Evolutionary conservation across 441 rosid species (phyloP), one percentile per base, ranked within the genome.

Genomic region (Euphorbia celastroides): DNA sequence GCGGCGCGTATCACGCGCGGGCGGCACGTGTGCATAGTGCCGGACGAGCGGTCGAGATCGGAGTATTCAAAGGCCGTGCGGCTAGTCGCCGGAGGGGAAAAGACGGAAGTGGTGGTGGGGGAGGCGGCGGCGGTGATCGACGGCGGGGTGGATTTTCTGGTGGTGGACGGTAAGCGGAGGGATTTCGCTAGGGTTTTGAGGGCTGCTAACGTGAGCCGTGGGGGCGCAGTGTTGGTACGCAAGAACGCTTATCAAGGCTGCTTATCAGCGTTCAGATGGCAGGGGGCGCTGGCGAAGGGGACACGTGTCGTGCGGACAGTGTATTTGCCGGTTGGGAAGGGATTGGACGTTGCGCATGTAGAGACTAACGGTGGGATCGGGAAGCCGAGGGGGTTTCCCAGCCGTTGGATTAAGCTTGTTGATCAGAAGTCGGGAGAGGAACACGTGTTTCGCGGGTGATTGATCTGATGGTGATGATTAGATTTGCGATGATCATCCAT

Each of bases 221-320:
- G 82, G 38, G 98, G 98, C 7, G 96, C 95, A 5, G 88, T 92
- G 25, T 71, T 92, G 58, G 86, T 83, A 8, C 79, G 94, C 69
- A 89, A 88, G 78, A 89, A 88, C 67, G 96, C 88, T 36, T 62
- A 74, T 61, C 79, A 70, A 12, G 77, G 76, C 68, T 56, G 11
- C 1, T 42, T 65, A 9, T 75, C 83, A 6, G 89, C 85, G 68
- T 82, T 86, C 26, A 70, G 79, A 28, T 89, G 98, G 96, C 76
- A 75, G 0, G 74, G 78, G 42, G 76, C 79, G 54, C 78, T 86
- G 0, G 78, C 64, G 44, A 55, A 70, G 16, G 87, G 86, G 69
- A 77, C 79, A 70, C 89, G 86, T 78, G 85, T 92, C 0, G 89
- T 79, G 0, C 80, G 89, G 62, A 77, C 96, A 0, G 88, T 78